Base-by-base conservation (phyloP, 257 asterid genomes). In the Jaltomata sinuosa region DNA sequence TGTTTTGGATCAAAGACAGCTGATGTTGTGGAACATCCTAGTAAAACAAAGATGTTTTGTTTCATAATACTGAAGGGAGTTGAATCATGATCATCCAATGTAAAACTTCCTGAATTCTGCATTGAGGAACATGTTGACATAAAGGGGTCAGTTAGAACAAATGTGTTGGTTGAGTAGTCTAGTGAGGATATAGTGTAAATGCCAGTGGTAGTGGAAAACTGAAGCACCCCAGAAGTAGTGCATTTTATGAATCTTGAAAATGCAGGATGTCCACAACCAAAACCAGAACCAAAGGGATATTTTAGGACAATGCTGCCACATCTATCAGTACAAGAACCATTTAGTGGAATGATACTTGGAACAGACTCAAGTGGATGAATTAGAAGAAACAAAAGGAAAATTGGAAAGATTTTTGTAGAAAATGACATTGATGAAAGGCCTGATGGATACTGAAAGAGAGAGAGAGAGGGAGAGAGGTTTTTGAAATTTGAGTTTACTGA, bases 61-160 rank as follows among this genome's bases (percentile, higher is more conserved):
- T 89, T 38, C 81, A 84, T 69, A 11, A 91, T 38, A 10, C 83
- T 79, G 74, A 93, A 93, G 0, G 96, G 96, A 82, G 87, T 81
- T 42, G 83, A 64, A 9, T 7, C 12, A 64, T 79, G 85, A 52
- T 90, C 91, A 47, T 91, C 91, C 45, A 90, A 47, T 2, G 83
- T 52, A 81, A 93, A 92, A 86, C 94, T 86, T 5, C 97, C 94
- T 5, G 96, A 91, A 85, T 91, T 89, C 85, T 92, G 97, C 97
- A 93, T 93, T 62, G 93, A 87, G 6, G 94, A 89, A 83, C 97
- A 93, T 19, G 97, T 93, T 72, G 96, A 93, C 96, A 93, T 93
- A 86, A 89, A 84, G 22, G 97, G 96, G 81, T 93, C 96, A 16
- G 89, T 29, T 25, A 90, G 76, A 74, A 88, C 69, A 38, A 91